Evolutionary conservation across 2,329 filamentous ascomycete genomes (phyloP).

Genomic region (Botryotinia calthae): DNA sequence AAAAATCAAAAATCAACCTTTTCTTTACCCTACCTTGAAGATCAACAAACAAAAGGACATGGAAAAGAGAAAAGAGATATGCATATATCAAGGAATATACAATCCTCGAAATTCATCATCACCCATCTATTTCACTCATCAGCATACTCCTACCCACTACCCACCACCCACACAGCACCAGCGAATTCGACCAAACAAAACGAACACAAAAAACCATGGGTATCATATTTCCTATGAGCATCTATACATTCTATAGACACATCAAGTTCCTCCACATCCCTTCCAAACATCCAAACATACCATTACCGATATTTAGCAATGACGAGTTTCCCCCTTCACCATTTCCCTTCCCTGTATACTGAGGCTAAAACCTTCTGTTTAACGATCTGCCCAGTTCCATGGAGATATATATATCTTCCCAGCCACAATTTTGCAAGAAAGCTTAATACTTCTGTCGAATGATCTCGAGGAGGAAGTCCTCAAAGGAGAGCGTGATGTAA

Average conservation of each 20-base stretch:
- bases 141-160: background rate
- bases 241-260: conserved; percentile 2
- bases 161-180: background rate
- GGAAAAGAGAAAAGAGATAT: too few species aligned
- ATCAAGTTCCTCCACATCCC: background rate
- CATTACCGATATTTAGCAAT: background rate
- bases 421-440: background rate
- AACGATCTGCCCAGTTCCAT: too few species aligned
- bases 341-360: background rate
- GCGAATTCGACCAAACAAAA: background rate
- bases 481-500: conserved; percentile 77
- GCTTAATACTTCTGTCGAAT: conserved; percentile 34
- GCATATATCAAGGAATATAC: background rate
- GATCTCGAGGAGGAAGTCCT: conserved; percentile 39
- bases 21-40: too few species aligned
- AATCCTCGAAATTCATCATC: background rate
- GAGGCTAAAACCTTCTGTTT: background rate
- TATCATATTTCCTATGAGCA: conserved; percentile 23
- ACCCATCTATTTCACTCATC: background rate
- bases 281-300: too few species aligned
- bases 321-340: background rate
- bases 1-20: too few species aligned
- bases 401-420: too few species aligned
- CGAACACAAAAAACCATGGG: conserved; percentile 8
- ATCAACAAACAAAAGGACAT: too few species aligned